phyloP scores from a whole-genome alignment of 208 protist genomes.

The Leishmania major region DNA sequence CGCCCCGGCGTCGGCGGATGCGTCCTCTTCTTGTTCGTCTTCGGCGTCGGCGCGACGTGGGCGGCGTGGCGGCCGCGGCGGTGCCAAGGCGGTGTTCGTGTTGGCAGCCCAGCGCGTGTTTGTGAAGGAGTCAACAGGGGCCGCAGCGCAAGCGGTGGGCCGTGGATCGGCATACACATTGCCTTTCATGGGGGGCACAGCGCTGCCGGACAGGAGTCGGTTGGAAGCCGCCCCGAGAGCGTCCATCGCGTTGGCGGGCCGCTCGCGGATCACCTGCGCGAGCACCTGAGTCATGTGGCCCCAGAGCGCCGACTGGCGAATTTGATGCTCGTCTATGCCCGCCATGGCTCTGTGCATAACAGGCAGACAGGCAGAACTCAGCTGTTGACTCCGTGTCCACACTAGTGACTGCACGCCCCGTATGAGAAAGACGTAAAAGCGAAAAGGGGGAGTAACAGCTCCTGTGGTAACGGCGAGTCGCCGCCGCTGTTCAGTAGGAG shows the following conservation, averaged over 20 bases:
- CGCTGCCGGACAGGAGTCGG: slow-evolving; percentile 63
- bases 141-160: slow-evolving; percentile 55
- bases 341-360: slow-evolving; percentile 31
- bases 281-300: slow-evolving; percentile 85
- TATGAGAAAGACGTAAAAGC: not conserved
- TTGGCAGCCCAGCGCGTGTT: slow-evolving; percentile 78
- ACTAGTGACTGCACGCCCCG: not conserved
- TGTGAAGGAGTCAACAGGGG: slow-evolving; percentile 62
- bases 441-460: not conserved
- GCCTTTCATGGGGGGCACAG: slow-evolving; percentile 59
- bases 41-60: slow-evolving; percentile 76
- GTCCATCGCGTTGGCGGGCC: slow-evolving; percentile 68
- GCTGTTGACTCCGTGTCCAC: not conserved
- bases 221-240: slow-evolving; percentile 71
- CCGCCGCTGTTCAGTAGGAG: not conserved
- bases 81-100: slow-evolving; percentile 71
- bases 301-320: slow-evolving; percentile 82
- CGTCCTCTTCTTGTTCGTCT: slow-evolving; percentile 48
- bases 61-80: slow-evolving; percentile 61
- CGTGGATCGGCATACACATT: slow-evolving; percentile 67
- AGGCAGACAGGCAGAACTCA: not conserved
- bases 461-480: not conserved
- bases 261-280: slow-evolving; percentile 73
- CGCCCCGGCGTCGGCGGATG: slow-evolving; percentile 5
- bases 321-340: slow-evolving; percentile 56